A percentile compares a stretch with the other conserved stretches of the same genome.
Conservation (phyloP, 2,329 filamentous ascomycete genomes). For the Cordyceps cateniannulata region DNA sequence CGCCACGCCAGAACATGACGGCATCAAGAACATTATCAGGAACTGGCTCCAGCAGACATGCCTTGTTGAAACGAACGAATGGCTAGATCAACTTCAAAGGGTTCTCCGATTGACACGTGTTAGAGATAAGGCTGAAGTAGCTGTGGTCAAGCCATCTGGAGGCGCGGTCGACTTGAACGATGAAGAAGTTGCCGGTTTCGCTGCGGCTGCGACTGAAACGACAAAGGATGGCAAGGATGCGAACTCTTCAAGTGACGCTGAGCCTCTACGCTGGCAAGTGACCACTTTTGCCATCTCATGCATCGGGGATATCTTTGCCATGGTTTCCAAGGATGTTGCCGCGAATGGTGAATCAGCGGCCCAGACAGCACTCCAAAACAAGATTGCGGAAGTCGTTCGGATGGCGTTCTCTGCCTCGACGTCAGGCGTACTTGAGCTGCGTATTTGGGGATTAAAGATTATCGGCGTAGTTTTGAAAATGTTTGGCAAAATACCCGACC, state of each 20-base stretch:
- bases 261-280: constrained; percentile 91
- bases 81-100: constrained; percentile 83
- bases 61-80: constrained; percentile 69
- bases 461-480: constrained; percentile 91
- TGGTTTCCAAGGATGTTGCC: constrained; percentile 72
- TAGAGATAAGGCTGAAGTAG: constrained; percentile 50
- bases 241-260: constrained; percentile 57
- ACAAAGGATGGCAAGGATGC: constrained; percentile 47
- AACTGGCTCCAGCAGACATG: constrained; percentile 94
- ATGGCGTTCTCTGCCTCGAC: constrained; percentile 98
- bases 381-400: constrained; percentile 85
- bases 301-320: constrained; percentile 72
- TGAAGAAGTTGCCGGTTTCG: constrained; percentile 94
- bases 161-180: constrained; percentile 77
- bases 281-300: constrained; percentile 89
- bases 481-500: constrained; percentile 92
- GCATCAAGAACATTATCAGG: constrained; percentile 78
- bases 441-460: constrained; percentile 87
- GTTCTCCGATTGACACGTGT: constrained; percentile 82
- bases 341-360: constrained; percentile 73
- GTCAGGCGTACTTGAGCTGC: constrained; percentile 80
- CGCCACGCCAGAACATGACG: constrained; percentile 64
- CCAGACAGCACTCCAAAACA: constrained; percentile 70
- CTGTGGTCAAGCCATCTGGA: constrained; percentile 39
- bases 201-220: constrained; percentile 58